Base-by-base conservation (phyloP, 768 basidiomycete genomes). In the Pleurotus tuber-regium region DNA sequence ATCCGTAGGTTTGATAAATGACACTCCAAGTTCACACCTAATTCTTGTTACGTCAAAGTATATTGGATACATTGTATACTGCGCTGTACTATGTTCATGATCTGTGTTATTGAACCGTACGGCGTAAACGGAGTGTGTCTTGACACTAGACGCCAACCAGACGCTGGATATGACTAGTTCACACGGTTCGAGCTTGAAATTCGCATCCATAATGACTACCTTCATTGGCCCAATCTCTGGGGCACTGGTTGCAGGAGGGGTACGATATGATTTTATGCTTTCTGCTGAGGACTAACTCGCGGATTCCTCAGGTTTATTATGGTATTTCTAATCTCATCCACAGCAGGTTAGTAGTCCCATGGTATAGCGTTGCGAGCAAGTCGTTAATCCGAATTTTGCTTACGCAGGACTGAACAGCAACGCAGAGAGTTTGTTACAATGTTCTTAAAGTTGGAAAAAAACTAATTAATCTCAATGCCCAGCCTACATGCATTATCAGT, bases 181-280 rank as follows among this genome's bases (percentile, higher is more conserved):
- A 16, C 11, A 11, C 31, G 11, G 4, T 16, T 35, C 31, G 14
- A 36, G 19, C 35, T 11, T 36, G 35, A n/a, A n/a, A 14, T 12
- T 36, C 12, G 35, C 35, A 14, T 36, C 35, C 35, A 8, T 36
- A 35, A 84, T 85, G 84, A 82, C 83, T 47, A 72, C 80, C 63
- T 67, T 84, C 46, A 61, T 80, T 47, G 84, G 85, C 23, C 81
- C 84, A n/a, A 64, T 86, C n/a, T 83, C 86, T 29, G 85, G 85
- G 23, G 83, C 82, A 28, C 70, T 87, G 51, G 76, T 80, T 44
- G 85, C 84, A 29, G 84, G 85, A 49, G 85, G 85, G 55, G 85
- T 82, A 65, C 60, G 77, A 10, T 69, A 65, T 60, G 77, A 10
- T 69, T 52, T 31, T 41, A 21, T 42, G 5, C 24, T 41, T 16